A percentile compares a stretch with the other conserved stretches of the same genome.
These are phyloP conservation scores for Arachis stenosperma DNA, from an alignment of 306 rosid genomes.

Conservation along the genomic window DNA sequence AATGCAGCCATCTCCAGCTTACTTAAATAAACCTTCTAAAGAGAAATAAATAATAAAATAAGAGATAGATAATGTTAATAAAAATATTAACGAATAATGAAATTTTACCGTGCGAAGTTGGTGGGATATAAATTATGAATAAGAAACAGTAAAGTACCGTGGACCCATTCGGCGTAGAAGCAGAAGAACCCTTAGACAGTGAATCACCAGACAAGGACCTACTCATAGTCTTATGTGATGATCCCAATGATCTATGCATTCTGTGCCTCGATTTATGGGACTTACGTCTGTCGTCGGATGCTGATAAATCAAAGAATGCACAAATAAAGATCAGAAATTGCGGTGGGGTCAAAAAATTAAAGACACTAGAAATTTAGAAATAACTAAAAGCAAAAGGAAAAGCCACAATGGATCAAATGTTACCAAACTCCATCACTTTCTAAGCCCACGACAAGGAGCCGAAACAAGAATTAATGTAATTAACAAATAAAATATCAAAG, in stretches of 20 bases:
- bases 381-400: conserved; percentile 58
- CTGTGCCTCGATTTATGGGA: conserved; percentile 92
- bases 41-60: conserved; percentile 6
- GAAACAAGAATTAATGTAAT: conserved; percentile 36
- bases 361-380: conserved; percentile 47
- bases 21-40: conserved; percentile 87
- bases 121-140: conserved; percentile 24
- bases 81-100: conserved; percentile 33
- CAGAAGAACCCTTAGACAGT: conserved; percentile 88
- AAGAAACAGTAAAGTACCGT: conserved; percentile 52
- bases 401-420: conserved; percentile 81
- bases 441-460: conserved; percentile 49
- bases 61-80: background rate
- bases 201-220: conserved; percentile 93
- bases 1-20: conserved; percentile 94
- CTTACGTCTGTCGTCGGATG: conserved; percentile 90
- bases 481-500: conserved; percentile 33
- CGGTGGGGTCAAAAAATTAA: conserved; percentile 56
- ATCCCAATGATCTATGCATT: conserved; percentile 81
- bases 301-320: conserved; percentile 54
- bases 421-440: conserved; percentile 60
- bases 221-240: conserved; percentile 85
- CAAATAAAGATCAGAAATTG: conserved; percentile 42
- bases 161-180: conserved; percentile 77
- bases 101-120: conserved; percentile 14